Evolutionary conservation across 2,329 filamentous ascomycete genomes (phyloP), one percentile per base, ranked within the genome.

Genomic region (Fusarium cyanostomum): DNA sequence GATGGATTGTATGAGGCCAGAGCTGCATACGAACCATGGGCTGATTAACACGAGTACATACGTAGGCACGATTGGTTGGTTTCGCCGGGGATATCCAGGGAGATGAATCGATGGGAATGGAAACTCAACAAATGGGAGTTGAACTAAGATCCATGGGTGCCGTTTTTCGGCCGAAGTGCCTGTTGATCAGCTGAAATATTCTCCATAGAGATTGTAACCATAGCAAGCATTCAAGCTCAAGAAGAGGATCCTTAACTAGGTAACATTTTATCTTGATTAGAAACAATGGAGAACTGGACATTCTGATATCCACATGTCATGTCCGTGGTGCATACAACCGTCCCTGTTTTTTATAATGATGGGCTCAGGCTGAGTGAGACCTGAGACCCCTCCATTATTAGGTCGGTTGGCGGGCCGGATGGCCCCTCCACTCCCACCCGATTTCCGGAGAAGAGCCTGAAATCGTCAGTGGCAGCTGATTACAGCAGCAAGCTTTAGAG

Each of bases 21-120:
- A 50, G 49, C 31, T 53, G 52, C 51, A 59, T 56, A 52, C 38
- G 27, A 52, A 21, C 35, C 35, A 56, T 68, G 67, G 59, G 44
- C 48, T 57, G 62, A 64, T 51, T 46, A 48, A 52, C 44, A 38
- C 26, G 28, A 34, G 35, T 38, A 46, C 43, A 38, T 35, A 38
- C 43, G 38, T n/a, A 63, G 38, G 48, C 53, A 54, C 24, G 34
- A 38, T 27, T 39, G 16, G 18, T 27, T 39, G 16, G 18, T 21
- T 49, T 41, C 33, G 8, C 30, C 4, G 31, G 11, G 8, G 11
- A 46, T 46, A 15, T 18, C 18, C 41, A 21, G 12, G 26, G 45
- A n/a, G 18, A 38, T 55, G 8, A 9, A 44, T 15, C 7, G 21
- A 42, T 49, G 16, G 15, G 28, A 21, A 26, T 24, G 33, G 8